phyloP scores from a whole-genome alignment of 1,284 basidiomycete genomes.

The Polyporus tsugae region DNA sequence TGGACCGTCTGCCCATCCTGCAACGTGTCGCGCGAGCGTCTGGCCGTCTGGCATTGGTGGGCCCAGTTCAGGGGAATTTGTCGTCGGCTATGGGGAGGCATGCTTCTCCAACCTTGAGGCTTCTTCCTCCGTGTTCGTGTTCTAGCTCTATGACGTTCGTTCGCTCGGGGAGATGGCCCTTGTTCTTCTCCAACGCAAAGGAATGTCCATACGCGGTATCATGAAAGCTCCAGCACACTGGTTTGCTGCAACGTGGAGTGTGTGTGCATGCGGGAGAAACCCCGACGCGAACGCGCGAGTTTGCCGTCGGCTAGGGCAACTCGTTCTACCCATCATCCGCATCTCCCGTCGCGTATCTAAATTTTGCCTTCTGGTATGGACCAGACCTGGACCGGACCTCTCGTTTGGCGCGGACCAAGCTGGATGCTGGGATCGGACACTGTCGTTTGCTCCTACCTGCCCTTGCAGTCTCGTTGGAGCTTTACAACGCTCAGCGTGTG shows the following conservation, averaged over 20 bases:
- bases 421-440: too few species aligned
- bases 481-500: background rate
- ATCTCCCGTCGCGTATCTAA: background rate
- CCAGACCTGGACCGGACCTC: background rate
- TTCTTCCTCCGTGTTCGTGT: background rate
- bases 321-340: background rate
- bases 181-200: background rate
- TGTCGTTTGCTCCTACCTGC: too few species aligned
- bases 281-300: background rate
- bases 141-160: background rate
- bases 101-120: background rate
- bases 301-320: background rate
- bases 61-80: conserved; percentile 1
- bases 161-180: background rate
- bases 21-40: background rate
- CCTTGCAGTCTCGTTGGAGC: background rate
- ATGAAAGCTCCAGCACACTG: background rate
- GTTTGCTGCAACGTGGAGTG: background rate
- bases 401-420: background rate
- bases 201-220: background rate
- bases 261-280: conserved; percentile 5
- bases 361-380: background rate
- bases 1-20: background rate
- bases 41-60: background rate
- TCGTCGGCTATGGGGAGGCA: background rate